These are phyloP conservation scores for Aspergillus ustus DNA, from an alignment of 2,329 filamentous ascomycete genomes.

Conservation along the genomic window DNA sequence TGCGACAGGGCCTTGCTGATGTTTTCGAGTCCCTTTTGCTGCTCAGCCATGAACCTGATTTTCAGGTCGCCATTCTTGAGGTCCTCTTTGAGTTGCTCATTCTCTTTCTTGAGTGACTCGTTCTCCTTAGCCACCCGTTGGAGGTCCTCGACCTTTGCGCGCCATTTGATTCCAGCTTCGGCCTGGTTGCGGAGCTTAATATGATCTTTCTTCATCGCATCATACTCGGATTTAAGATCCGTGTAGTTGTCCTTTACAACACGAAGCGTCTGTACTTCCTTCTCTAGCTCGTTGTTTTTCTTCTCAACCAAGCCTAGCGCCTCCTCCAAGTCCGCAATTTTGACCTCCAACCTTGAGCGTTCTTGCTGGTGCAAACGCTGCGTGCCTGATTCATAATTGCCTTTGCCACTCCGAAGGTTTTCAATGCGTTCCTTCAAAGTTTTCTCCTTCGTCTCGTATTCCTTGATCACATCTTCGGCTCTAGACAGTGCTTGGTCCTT, in stretches of 20 bases:
- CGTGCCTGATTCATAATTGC: constrained; percentile 52
- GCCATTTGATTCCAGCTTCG: constrained; percentile 36
- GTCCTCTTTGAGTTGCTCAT: constrained; percentile 52
- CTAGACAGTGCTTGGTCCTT: not conserved
- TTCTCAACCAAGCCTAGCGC: constrained; percentile 61
- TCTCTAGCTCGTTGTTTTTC: constrained; percentile 51
- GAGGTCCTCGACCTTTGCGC: constrained; percentile 44
- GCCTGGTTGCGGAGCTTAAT: constrained; percentile 19
- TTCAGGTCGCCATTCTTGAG: constrained; percentile 51
- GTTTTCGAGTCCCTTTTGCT: constrained; percentile 48
- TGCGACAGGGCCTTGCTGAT: constrained; percentile 51
- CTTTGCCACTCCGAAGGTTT: constrained; percentile 56
- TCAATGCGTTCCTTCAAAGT: constrained; percentile 48
- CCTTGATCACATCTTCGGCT: not conserved
- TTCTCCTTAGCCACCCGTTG: constrained; percentile 56
- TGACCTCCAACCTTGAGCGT: constrained; percentile 66
- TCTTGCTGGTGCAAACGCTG: constrained; percentile 56
- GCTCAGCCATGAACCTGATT: constrained; percentile 45
- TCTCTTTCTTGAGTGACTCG: constrained; percentile 49
- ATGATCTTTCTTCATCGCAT: constrained; percentile 55
- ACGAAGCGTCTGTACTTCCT: constrained; percentile 50
- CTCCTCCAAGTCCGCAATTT: constrained; percentile 70
- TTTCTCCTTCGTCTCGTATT: constrained; percentile 1
- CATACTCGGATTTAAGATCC: constrained; percentile 52
- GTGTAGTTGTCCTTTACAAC: constrained; percentile 54